Evolutionary conservation across 2,329 filamentous ascomycete species (phyloP).

Genomic region (Phoma herbarum): DNA sequence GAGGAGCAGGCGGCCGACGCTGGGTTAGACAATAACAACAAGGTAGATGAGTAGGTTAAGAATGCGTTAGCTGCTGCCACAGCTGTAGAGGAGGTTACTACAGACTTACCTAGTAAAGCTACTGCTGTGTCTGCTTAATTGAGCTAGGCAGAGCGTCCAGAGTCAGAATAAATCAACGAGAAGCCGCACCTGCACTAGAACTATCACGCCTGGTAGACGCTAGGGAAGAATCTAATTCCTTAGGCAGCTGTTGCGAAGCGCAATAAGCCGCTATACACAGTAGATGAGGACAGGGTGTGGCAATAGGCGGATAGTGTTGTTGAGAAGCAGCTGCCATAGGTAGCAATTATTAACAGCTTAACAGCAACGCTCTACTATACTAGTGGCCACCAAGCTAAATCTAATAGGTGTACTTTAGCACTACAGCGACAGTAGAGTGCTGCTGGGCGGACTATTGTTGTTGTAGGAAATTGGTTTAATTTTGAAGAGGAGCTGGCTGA

Average conservation of each 20-base stretch:
- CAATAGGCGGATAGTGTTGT: constrained; percentile 10
- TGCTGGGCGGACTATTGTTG: background rate
- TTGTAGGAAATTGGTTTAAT: constrained; percentile 4
- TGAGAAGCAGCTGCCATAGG: constrained; percentile 1
- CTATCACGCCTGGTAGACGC: background rate
- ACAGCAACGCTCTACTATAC: constrained; percentile 12
- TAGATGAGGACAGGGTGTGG: constrained; percentile 2
- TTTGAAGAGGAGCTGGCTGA: constrained; percentile 2
- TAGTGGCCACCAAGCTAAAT: constrained; percentile 4
- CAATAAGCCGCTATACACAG: constrained; percentile 6
- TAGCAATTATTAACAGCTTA: constrained; percentile 8
- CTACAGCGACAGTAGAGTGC: background rate
- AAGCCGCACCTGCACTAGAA: constrained; percentile 4
- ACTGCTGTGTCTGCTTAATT: too few relatives aligned
- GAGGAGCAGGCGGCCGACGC: background rate
- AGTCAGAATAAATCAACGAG: background rate
- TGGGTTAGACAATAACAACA: background rate
- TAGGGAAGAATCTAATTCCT: constrained; percentile 4
- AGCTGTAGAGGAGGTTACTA: too few relatives aligned
- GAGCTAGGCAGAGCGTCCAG: too few relatives aligned
- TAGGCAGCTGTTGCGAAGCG: background rate
- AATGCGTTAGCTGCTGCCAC: background rate
- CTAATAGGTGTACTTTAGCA: constrained; percentile 11
- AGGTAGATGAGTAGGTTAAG: background rate
- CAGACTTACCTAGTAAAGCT: too few relatives aligned